Evolutionary conservation across 2,329 filamentous ascomycete genomes (phyloP), one percentile per base, ranked within the genome.

Genomic region (Lachnellula cervina): DNA sequence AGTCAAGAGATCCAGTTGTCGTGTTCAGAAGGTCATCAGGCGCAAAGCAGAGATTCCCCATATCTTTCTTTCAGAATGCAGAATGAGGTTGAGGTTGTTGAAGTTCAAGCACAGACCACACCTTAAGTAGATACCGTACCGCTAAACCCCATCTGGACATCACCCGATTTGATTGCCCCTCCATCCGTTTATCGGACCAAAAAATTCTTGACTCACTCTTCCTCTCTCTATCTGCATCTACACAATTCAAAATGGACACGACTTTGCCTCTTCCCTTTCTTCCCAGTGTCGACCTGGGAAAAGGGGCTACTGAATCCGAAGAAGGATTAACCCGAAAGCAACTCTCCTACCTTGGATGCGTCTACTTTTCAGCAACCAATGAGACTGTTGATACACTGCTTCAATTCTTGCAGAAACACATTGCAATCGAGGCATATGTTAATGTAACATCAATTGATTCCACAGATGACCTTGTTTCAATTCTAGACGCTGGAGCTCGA

Each of bases 401-500:
- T 4, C 56, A 63, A 37, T 79, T 82, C 58, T 71, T 85, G 51
- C 70, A 71, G 32, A 74, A 74, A 56, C 76, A 80, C 64, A 72
- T 76, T 55, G 76, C 79, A 35, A 79, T 81, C 61, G 76, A 80
- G 62, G 81, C 89, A 61, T 91, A 88, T 70, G 81, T 96, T 62
- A 90, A 96, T 66, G 90, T 86, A 50, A 87, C 88, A 4, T 74
- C 75, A 21, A 78, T 97, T 40, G 72, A 81, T 34, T 84, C 84
- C 11, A 76, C 77, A 54, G 87, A 91, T 62, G 88, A 95, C 61
- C 77, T 97, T 37, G 75, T 93, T 52, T 81, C 88, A 47, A 79
- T 97, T 37, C 83, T 99, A 54, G 89, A 99, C 70, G 82, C 85
- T 61, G 94, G 94, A 57, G 90, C 91, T 6, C 82, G 85, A 51